phyloP scores from a whole-genome alignment of 2,329 filamentous ascomycete species.

The Colletotrichum shisoi region DNA sequence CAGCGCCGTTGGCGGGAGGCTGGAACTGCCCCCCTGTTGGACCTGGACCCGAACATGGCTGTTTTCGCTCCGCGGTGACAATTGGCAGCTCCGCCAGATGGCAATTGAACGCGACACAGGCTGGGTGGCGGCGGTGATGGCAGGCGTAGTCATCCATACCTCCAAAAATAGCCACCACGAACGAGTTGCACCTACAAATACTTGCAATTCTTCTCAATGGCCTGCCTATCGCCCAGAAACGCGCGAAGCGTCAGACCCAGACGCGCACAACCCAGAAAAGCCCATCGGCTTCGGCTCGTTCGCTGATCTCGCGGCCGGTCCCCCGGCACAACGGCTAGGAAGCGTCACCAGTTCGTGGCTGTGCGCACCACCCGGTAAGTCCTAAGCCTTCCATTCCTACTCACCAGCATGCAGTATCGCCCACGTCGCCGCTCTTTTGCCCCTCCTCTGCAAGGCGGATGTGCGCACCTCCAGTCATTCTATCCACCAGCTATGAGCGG shows the following conservation, averaged over 20 bases:
- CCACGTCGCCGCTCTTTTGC: conserved; percentile 17
- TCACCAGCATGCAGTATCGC: not conserved
- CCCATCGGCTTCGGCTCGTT: conserved; percentile 12
- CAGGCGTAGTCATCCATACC: not conserved
- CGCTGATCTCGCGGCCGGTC: conserved; percentile 5
- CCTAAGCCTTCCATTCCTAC: conserved; percentile 22
- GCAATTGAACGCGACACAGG: conserved; percentile 5
- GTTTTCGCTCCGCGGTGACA: conserved; percentile 9
- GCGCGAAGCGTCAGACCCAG: not conserved
- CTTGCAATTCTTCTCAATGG: conserved; percentile 7
- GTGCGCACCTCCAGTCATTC: no score
- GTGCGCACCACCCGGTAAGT: conserved; percentile 7
- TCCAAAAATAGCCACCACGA: conserved; percentile 23
- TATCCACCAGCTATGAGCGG: conserved; percentile 2
- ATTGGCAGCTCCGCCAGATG: conserved; percentile 20
- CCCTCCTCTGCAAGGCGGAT: not conserved
- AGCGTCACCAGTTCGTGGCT: conserved; percentile 32
- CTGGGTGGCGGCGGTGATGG: conserved; percentile 19
- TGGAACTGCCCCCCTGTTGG: conserved; percentile 6
- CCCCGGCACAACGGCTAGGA: conserved; percentile 2
- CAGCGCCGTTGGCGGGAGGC: conserved; percentile 8
- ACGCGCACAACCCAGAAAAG: not conserved
- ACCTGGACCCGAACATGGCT: not conserved
- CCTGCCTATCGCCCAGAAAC: not conserved
- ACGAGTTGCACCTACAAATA: conserved; percentile 11